These are phyloP conservation scores for Larix kaempferi DNA, from an alignment of 75 land plant genomes.

Conservation along the genomic window DNA sequence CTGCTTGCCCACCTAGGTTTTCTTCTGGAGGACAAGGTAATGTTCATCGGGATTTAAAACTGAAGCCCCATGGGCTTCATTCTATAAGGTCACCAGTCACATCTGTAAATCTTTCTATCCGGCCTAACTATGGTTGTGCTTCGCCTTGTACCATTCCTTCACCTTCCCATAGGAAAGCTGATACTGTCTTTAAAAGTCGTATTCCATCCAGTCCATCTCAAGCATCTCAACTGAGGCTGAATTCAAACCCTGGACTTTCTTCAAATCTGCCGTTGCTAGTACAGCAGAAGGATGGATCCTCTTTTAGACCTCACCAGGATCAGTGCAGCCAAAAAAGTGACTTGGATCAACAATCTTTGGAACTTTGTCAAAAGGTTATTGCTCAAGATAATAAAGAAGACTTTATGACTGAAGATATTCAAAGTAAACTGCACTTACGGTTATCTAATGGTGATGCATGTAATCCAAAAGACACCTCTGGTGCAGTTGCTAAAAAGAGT, in stretches of 20 bases:
- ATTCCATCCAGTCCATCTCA: background rate
- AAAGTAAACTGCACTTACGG: background rate
- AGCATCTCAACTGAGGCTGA: background rate
- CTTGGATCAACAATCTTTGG: background rate
- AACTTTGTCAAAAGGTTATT: background rate
- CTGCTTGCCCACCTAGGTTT: background rate
- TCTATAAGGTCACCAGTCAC: background rate
- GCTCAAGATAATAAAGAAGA: background rate
- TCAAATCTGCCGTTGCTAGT: no score
- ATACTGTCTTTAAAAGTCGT: background rate
- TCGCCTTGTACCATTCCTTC: background rate
- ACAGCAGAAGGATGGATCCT: background rate
- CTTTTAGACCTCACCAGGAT: background rate
- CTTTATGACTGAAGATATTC: background rate
- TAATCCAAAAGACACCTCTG: background rate
- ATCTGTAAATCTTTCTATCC: background rate
- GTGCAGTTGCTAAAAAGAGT: background rate
- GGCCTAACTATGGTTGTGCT: background rate
- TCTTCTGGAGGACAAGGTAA: background rate
- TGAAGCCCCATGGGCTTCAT: background rate
- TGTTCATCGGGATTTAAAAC: background rate
- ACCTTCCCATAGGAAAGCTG: background rate
- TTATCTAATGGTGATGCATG: background rate
- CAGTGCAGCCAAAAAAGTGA: no score
- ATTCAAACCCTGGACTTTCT: background rate